These are phyloP conservation scores for Penicillium sp. DNA, from an alignment of 2,329 filamentous ascomycete genomes.

Conservation along the genomic window DNA sequence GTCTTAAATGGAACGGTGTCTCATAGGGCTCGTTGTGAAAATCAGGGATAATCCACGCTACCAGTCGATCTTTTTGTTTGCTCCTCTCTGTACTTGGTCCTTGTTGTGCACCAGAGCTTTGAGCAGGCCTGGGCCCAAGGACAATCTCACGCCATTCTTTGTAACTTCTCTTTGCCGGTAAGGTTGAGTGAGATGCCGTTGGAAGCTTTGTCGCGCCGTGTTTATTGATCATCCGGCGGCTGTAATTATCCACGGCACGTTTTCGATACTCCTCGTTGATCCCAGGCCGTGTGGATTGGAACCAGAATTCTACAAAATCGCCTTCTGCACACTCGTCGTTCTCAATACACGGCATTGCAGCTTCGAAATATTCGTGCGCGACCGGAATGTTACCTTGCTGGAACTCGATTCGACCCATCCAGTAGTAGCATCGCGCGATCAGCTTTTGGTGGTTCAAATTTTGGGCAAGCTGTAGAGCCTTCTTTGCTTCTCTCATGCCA, in stretches of 20 bases:
- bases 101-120: neutral
- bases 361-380: slow-evolving; percentile 19
- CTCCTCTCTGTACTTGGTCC: neutral
- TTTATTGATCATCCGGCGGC: neutral
- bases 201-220: neutral
- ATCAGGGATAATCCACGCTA: neutral
- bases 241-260: neutral
- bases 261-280: slow-evolving; percentile 1
- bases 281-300: slow-evolving; percentile 1
- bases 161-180: neutral
- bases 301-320: slow-evolving; percentile 10
- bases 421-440: slow-evolving; percentile 25
- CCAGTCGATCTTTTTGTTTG: neutral
- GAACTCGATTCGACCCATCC: slow-evolving; percentile 27
- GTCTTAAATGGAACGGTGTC: neutral
- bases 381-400: slow-evolving; percentile 9
- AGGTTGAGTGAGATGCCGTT: neutral
- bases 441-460: neutral
- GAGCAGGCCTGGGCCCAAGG: neutral
- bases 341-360: slow-evolving; percentile 17
- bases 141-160: neutral
- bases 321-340: slow-evolving; percentile 17
- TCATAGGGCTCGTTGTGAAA: neutral
- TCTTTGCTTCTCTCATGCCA: slow-evolving; percentile 5
- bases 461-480: slow-evolving; percentile 11